A percentile compares a stretch with the other conserved stretches of the same genome.
These are phyloP conservation scores for Filosporella fistucella DNA, from an alignment of 495 filamentous ascomycete species.

Conservation along the genomic window DNA sequence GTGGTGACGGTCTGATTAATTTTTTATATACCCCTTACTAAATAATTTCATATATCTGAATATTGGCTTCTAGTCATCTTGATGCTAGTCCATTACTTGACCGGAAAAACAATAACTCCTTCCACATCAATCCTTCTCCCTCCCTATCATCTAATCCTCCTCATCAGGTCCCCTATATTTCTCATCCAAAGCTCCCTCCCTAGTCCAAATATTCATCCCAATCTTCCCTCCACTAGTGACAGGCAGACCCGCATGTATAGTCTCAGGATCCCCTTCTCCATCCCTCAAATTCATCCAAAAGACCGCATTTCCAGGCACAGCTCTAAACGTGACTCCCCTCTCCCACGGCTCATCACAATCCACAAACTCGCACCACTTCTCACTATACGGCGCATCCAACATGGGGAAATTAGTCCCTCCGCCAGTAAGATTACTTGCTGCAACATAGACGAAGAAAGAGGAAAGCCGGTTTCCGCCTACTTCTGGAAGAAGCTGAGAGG, in stretches of 20 bases:
- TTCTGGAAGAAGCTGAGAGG: slow-evolving; percentile 25
- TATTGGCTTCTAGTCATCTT: no score
- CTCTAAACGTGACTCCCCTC: slow-evolving; percentile 62
- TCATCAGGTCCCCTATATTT: slow-evolving; percentile 10
- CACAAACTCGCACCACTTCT: slow-evolving; percentile 19
- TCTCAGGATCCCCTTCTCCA: slow-evolving; percentile 59
- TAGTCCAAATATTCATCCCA: slow-evolving; percentile 79
- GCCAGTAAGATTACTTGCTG: slow-evolving; percentile 38
- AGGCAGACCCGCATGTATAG: slow-evolving; percentile 66
- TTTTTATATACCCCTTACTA: no score
- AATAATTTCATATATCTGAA: no score
- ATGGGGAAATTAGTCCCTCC: slow-evolving; percentile 56
- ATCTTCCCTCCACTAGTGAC: slow-evolving; percentile 65
- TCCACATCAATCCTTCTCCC: no score
- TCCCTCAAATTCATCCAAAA: slow-evolving; percentile 73
- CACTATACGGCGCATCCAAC: slow-evolving; percentile 51
- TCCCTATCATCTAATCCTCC: no score
- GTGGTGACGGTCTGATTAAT: no score
- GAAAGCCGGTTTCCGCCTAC: slow-evolving; percentile 44
- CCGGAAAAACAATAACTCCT: no score
- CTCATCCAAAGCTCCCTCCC: slow-evolving; percentile 12
- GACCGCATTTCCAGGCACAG: slow-evolving; percentile 64
- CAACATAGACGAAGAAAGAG: slow-evolving; percentile 56
- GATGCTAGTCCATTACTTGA: no score
- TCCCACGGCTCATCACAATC: slow-evolving; percentile 26